These are phyloP conservation scores for Neoboletus magnificus DNA, from an alignment of 768 basidiomycete species.

Conservation along the genomic window DNA sequence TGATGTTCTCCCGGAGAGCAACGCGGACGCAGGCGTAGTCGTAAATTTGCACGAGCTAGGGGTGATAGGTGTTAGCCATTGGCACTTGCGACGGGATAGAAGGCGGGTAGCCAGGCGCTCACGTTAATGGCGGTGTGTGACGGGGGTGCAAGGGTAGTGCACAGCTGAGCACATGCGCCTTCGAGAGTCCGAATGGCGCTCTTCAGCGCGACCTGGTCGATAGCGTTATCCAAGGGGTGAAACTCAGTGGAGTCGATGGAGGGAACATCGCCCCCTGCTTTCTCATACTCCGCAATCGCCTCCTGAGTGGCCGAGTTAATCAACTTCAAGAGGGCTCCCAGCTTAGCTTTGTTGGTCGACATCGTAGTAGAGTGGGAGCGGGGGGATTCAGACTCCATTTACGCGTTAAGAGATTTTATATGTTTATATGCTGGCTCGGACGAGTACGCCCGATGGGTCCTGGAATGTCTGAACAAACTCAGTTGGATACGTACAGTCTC, in stretches of 20 bases:
- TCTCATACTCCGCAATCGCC: conserved; percentile 35
- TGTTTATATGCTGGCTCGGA: too few relatives aligned
- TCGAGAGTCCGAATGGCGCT: conserved; percentile 28
- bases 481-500: not conserved
- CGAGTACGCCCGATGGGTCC: not conserved
- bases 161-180: conserved; percentile 37
- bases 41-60: conserved; percentile 25
- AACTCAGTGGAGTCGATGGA: conserved; percentile 33
- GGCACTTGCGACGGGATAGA: not conserved
- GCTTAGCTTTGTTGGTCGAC: conserved; percentile 22
- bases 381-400: not conserved
- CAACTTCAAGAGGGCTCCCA: conserved; percentile 29
- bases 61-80: not conserved
- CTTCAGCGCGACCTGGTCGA: conserved; percentile 23
- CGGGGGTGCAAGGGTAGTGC: conserved; percentile 35
- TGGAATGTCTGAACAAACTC: not conserved
- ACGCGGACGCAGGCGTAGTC: conserved; percentile 31
- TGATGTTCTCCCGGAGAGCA: conserved; percentile 26
- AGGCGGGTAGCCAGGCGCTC: not conserved
- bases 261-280: conserved; percentile 25
- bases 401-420: not conserved
- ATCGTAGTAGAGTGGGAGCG: not conserved
- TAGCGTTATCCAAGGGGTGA: conserved; percentile 35
- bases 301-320: conserved; percentile 31
- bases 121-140: conserved; percentile 33